Base-by-base conservation (phyloP, 2,329 filamentous ascomycete genomes). In the Proliferodiscus dingleyae region DNA sequence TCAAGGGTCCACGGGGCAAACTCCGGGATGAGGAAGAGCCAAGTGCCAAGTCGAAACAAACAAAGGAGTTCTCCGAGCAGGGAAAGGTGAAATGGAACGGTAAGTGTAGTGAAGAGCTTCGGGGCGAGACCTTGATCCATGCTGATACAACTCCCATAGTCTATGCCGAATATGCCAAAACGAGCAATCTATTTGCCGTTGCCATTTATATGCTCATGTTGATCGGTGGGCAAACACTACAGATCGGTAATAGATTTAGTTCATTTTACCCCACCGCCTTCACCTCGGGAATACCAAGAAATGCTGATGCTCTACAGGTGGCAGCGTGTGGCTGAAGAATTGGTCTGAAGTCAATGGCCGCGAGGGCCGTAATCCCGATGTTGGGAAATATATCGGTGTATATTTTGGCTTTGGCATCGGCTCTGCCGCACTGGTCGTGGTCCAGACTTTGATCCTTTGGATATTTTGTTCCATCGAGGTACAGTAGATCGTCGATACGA, bases 401-500 rank as follows among this genome's bases (percentile, higher is more conserved):
- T 98, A 98, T 70, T 93, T 98, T 68, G 89, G 86, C 13, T 87
- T 98, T 67, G 94, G 93, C 38, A 78, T 98, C 41, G 91, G 91
- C 24, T 84, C 87, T 21, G 85, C 93, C 32, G 75, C 80, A 34
- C 73, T 98, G 53, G 91, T 94, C 3, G 89, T 97, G 33, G 63
- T 94, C 23, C 93, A 97, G 68, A 97, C 91, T 5, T 71, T 98
- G 57, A 89, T 98, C 53, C 74, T 98, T 22, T 98, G 93, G 93
- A 97, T 98, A 55, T 97, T 98, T 71, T 98, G 94, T 70, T 97
- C 93, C 4, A 98, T 98, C 52, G 93, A 98, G 78, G 85, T 88
- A 72, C 42, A 41, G 32, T 43, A 37, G 15, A 50, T 49, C 53
- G 51, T 52, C n/a, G 22, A 46, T 49, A 47, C 42, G 46, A 32